These are phyloP conservation scores for Trichophyton simii DNA, from an alignment of 2,329 filamentous ascomycete species.

Conservation along the genomic window DNA sequence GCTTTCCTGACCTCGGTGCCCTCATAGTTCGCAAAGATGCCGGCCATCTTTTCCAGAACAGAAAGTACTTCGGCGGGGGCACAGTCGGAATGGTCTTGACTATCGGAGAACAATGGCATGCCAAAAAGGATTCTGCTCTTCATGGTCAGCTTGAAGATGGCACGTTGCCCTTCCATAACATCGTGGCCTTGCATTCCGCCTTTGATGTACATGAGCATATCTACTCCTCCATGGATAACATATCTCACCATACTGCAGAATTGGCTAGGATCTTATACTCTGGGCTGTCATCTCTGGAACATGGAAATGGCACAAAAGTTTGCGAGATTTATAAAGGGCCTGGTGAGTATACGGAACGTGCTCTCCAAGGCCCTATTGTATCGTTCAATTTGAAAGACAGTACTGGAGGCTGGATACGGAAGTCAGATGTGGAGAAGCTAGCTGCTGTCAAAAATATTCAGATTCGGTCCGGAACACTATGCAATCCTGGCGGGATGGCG, in stretches of 20 bases:
- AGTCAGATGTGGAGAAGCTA: slow-evolving; percentile 77
- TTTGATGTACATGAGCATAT: slow-evolving; percentile 55
- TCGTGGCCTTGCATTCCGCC: slow-evolving; percentile 67
- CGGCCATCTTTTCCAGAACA: slow-evolving; percentile 48
- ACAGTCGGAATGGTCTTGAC: slow-evolving; percentile 84
- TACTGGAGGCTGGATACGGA: slow-evolving; percentile 61
- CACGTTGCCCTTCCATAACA: slow-evolving; percentile 79
- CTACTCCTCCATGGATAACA: slow-evolving; percentile 56
- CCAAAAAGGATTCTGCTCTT: slow-evolving; percentile 54
- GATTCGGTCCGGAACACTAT: slow-evolving; percentile 75
- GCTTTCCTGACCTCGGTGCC: slow-evolving; percentile 81
- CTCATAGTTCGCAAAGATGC: slow-evolving; percentile 67
- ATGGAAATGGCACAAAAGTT: slow-evolving; percentile 54
- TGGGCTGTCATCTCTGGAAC: slow-evolving; percentile 48
- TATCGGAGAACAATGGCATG: slow-evolving; percentile 70
- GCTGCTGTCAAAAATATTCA: slow-evolving; percentile 68
- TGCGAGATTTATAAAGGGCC: slow-evolving; percentile 52
- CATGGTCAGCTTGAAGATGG: slow-evolving; percentile 85
- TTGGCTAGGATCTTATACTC: slow-evolving; percentile 49
- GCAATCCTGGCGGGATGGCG: slow-evolving; percentile 81
- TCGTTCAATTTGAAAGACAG: slow-evolving; percentile 70
- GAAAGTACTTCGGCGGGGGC: slow-evolving; percentile 83
- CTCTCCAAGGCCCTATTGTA: slow-evolving; percentile 57
- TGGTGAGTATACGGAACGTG: slow-evolving; percentile 30
- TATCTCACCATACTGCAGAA: slow-evolving; percentile 59